phyloP scores from a whole-genome alignment of 306 rosid species.

The Quercus parvula region DNA sequence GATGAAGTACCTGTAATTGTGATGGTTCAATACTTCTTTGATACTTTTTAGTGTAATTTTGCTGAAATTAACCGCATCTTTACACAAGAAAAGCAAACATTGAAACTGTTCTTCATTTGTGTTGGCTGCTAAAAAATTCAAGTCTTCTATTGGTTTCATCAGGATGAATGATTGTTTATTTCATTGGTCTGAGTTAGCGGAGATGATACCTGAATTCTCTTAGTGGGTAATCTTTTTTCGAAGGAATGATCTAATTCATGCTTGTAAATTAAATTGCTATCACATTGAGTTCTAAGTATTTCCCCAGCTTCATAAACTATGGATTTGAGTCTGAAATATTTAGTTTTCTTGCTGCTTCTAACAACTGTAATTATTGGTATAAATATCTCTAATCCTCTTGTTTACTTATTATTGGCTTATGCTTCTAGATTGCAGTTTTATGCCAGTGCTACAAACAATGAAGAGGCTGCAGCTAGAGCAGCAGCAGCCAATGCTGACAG shows the following conservation, averaged over 20 bases:
- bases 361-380: background rate
- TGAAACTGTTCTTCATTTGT: background rate
- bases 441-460: slow-evolving; percentile 47
- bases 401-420: background rate
- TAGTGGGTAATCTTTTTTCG: background rate
- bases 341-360: slow-evolving; percentile 2
- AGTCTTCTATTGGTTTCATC: background rate
- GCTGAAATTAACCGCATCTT: background rate
- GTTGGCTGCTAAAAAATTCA: background rate
- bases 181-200: background rate
- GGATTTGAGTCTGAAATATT: background rate
- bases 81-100: background rate
- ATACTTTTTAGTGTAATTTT: background rate
- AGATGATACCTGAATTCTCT: background rate
- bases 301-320: slow-evolving; percentile 1
- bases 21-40: background rate
- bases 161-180: background rate
- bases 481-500: slow-evolving; percentile 63
- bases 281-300: background rate
- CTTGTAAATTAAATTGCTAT: background rate
- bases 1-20: background rate
- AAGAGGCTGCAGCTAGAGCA: slow-evolving; percentile 73
- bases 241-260: background rate
- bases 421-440: slow-evolving; percentile 45
- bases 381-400: slow-evolving; percentile 1